Evolutionary conservation across 805 yeast species (phyloP).

Genomic region (Lipomyces mesembrius): DNA sequence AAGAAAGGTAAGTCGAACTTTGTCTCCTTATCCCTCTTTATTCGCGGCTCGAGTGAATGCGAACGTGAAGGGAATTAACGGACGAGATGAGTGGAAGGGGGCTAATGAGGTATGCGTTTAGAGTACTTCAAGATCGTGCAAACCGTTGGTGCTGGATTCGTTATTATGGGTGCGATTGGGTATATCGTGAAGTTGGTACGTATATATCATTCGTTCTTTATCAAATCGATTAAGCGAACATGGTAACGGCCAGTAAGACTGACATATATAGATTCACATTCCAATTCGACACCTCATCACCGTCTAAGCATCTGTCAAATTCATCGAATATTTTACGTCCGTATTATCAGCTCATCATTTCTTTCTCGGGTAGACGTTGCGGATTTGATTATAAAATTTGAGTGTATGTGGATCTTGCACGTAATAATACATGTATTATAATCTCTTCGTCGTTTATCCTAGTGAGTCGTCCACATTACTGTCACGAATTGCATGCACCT

Average conservation of each 20-base stretch:
- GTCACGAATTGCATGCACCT: background rate
- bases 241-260: background rate
- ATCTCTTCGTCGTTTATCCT: background rate
- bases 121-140: constrained; percentile 87
- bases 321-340: background rate
- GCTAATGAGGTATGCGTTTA: constrained; percentile 35
- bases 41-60: background rate
- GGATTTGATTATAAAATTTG: background rate
- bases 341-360: too few species aligned
- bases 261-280: constrained; percentile 34
- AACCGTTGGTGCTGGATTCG: constrained; percentile 95
- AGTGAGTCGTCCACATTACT: background rate
- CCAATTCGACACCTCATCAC: constrained; percentile 39
- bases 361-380: background rate
- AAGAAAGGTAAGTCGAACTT: constrained; percentile 57
- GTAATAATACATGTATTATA: background rate
- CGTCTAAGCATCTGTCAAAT: constrained; percentile 20
- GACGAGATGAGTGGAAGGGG: background rate
- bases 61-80: background rate
- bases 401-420: background rate
- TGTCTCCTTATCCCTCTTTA: background rate
- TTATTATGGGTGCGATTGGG: constrained; percentile 98
- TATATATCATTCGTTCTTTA: background rate
- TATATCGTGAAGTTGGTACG: constrained; percentile 81
- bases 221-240: background rate